Conservation (phyloP, 129 eudicot species). For the Daucus carota region DH1_v3.0 NC_030386.2:30046001-30046500, state of each 20-base stretch:
- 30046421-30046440: background rate
- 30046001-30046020: background rate
- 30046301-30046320: conserved; percentile 45
- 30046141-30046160: background rate
- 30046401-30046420: background rate
- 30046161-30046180: background rate
- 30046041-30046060: too few species aligned
- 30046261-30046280: background rate
- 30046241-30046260: background rate
- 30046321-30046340: conserved; percentile 59
- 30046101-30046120: background rate
- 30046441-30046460: background rate
- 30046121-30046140: background rate
- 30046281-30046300: conserved; percentile 44
- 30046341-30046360: conserved; percentile 2
- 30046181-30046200: background rate
- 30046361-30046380: background rate
- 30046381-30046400: background rate
- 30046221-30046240: background rate
- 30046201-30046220: background rate
- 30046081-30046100: background rate
- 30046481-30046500: background rate
- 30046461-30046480: background rate
- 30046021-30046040: background rate
- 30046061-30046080: background rate